Evolutionary conservation across 2,329 filamentous ascomycete species (phyloP).

Genomic region (Harringtonia lauricola): DNA sequence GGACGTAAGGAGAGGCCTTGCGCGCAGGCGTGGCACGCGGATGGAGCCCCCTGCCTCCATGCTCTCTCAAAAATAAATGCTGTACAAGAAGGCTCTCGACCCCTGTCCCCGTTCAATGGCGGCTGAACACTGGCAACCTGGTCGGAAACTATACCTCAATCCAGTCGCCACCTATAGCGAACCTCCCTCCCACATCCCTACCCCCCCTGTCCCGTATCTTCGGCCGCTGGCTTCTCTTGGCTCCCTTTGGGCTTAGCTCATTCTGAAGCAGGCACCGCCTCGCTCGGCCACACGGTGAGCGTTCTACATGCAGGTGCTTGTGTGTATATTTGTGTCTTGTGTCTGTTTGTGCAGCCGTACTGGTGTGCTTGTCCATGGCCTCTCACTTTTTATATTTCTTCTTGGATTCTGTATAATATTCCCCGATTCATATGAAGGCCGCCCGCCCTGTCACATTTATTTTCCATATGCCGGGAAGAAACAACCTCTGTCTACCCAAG

Average conservation of each 20-base stretch:
- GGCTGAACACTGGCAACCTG: conserved; percentile 16
- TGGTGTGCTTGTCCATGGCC: background rate
- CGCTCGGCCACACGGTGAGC: conserved; percentile 5
- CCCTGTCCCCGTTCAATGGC: conserved; percentile 12
- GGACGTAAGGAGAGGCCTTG: no score
- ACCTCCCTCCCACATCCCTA: conserved; percentile 2
- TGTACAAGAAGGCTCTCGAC: background rate
- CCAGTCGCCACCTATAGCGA: conserved; percentile 11
- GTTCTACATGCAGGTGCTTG: background rate
- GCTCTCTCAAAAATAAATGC: background rate
- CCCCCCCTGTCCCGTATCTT: conserved; percentile 1
- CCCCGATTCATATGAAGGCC: conserved; percentile 15
- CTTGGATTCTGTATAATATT: background rate
- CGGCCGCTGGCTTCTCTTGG: conserved; percentile 1
- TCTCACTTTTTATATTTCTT: conserved; percentile 3
- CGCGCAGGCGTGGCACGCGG: no score
- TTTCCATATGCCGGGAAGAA: conserved; percentile 10
- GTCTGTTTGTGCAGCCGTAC: background rate
- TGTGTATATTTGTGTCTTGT: background rate
- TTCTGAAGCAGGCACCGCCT: conserved; percentile 5
- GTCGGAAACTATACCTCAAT: conserved; percentile 14
- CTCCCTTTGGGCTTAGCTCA: conserved; percentile 6
- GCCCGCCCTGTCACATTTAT: conserved; percentile 9
- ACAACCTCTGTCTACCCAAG: background rate
- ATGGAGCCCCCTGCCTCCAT: conserved; percentile 1